Evolutionary conservation across 2,329 filamentous ascomycete genomes (phyloP), one percentile per base, ranked within the genome.

Genomic region (Cytospora schulzeri): DNA sequence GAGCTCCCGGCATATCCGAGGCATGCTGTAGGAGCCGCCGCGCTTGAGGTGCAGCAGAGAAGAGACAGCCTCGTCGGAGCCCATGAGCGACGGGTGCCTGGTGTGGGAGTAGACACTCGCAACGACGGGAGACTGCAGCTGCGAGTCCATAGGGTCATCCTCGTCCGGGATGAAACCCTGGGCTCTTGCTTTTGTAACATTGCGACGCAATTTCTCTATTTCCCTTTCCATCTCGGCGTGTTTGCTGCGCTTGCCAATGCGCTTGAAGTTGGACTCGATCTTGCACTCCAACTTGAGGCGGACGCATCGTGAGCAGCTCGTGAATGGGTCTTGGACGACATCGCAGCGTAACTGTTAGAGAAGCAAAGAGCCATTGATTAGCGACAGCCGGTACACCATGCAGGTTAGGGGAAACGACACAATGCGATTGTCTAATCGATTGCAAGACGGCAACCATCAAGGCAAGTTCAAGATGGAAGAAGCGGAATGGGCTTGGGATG

Each of bases 171-270:
- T 69, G 17, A 80, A 88, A 65, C 87, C 86, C 70, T 88, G 84
- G 24, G 81, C 72, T 70, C 85, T 82, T 65, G 88, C 88, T 68
- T 83, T 81, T 63, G 85, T 79, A 67, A 91, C 81, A 70, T 82
- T 85, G 54, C 86, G 83, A 59, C 88, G 85, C 69, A 90, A 77
- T 67, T 81, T 85, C 64, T 91, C 89, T 72, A 93, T 91, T 76
- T 93, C 90, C 77, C 88, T 90, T 74, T 92, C 91, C 90, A 93
- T 93, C 77, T 93, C 91, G 71, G 91, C 91, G 76, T 94, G 91
- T 75, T 91, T 91, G 68, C 87, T 91, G 51, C 91, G 85, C 80
- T 95, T 95, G 68, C 91, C 76, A 22, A 93, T 82, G 70, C 91
- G 88, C 82, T 93, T 93, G 79, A 94, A 94, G 76, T 93, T 92